These are phyloP conservation scores for Leptosphaerulina australis DNA, from an alignment of 2,329 filamentous ascomycete species.

Conservation along the genomic window DNA sequence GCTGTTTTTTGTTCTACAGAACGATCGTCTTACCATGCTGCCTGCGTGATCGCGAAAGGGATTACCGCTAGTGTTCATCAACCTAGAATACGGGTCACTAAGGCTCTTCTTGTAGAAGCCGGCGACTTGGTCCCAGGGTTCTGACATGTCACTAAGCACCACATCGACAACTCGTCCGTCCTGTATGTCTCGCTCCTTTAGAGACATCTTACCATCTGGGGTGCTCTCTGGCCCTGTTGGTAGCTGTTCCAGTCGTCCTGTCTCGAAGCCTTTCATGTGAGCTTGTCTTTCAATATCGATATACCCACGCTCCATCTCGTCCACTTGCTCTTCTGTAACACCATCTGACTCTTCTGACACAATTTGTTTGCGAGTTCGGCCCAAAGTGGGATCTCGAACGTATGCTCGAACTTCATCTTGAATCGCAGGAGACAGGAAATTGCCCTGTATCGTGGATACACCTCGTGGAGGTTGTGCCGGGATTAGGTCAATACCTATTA, in stretches of 20 bases:
- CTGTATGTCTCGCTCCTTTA: conserved; percentile 47
- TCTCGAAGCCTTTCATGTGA: conserved; percentile 40
- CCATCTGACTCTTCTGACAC: conserved; percentile 35
- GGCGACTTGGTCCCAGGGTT: conserved; percentile 83
- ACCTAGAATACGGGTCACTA: conserved; percentile 95
- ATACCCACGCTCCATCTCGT: conserved; percentile 61
- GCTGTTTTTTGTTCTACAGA: background rate
- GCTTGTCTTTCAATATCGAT: conserved; percentile 67
- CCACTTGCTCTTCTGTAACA: conserved; percentile 49
- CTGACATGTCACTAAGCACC: conserved; percentile 98
- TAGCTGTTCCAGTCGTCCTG: conserved; percentile 24
- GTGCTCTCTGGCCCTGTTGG: conserved; percentile 21
- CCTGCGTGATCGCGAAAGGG: conserved; percentile 85
- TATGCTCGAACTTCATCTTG: conserved; percentile 78
- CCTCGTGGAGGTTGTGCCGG: conserved; percentile 89
- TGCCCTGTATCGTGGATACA: conserved; percentile 92
- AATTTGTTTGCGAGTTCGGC: conserved; percentile 54
- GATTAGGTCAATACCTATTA: conserved; percentile 93
- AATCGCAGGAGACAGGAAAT: conserved; percentile 80
- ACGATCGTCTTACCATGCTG: conserved; percentile 76
- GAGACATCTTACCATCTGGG: conserved; percentile 35
- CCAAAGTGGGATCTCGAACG: conserved; percentile 68
- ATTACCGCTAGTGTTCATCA: conserved; percentile 98
- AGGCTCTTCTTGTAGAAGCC: conserved; percentile 85
- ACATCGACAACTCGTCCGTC: conserved; percentile 76